Conservation (phyloP, 768 basidiomycete species). For the Termitomyces sp. region DNA sequence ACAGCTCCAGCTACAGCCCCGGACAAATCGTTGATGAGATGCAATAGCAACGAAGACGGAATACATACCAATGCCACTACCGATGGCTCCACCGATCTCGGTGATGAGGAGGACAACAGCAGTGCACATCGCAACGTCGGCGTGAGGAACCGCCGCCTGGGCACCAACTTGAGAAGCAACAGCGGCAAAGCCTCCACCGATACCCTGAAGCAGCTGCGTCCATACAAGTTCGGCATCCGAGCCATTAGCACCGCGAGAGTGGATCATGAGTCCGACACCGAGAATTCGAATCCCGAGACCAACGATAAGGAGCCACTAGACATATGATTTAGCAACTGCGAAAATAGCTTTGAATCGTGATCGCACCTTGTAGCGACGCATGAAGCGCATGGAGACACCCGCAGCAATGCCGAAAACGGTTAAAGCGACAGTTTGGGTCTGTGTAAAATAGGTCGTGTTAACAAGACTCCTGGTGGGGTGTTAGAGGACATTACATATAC, state of each 20-base stretch:
- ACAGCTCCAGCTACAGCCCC: conserved; percentile 46
- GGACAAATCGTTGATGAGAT: background rate
- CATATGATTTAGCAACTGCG: background rate
- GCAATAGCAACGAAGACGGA: conserved; percentile 6
- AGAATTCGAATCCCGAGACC: conserved; percentile 57
- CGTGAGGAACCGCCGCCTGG: conserved; percentile 60
- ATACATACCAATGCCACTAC: conserved; percentile 49
- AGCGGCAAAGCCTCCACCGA: conserved; percentile 68
- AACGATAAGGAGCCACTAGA: conserved; percentile 39
- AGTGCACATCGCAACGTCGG: conserved; percentile 62
- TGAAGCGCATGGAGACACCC: conserved; percentile 48
- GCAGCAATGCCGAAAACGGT: conserved; percentile 60
- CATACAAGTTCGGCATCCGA: conserved; percentile 52
- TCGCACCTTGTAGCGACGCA: conserved; percentile 49
- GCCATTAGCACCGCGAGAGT: conserved; percentile 56
- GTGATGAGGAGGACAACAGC: conserved; percentile 63
- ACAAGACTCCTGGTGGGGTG: conserved; percentile 40
- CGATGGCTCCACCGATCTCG: conserved; percentile 63
- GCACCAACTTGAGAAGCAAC: conserved; percentile 52
- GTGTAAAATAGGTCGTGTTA: conserved; percentile 58
- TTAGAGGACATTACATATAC: background rate
- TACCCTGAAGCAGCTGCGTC: conserved; percentile 67
- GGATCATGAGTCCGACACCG: conserved; percentile 66
- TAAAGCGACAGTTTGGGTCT: conserved; percentile 52
- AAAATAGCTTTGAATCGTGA: background rate